Conservation (phyloP, 2,329 filamentous ascomycete genomes). For the Teratosphaeria destructans region DNA sequence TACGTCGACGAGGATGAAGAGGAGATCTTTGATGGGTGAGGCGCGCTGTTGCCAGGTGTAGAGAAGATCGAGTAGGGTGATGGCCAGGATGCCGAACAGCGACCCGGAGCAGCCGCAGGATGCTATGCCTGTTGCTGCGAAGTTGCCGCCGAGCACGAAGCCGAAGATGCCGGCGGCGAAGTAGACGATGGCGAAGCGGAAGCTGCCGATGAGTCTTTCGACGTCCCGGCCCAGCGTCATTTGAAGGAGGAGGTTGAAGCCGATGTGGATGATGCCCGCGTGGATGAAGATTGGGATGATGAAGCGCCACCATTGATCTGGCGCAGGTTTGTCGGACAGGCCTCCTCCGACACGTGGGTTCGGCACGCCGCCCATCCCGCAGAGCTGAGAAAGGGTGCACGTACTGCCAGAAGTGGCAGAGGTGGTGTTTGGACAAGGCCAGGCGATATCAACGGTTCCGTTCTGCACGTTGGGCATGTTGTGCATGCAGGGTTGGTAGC, state of each 20-base stretch:
- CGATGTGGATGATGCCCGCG: conserved; percentile 86
- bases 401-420: conserved; percentile 50
- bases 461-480: conserved; percentile 52
- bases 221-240: conserved; percentile 84
- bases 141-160: conserved; percentile 90
- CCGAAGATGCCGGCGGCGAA: conserved; percentile 88
- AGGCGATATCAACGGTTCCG: conserved; percentile 44
- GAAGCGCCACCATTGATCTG: conserved; percentile 95
- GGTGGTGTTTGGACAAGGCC: conserved; percentile 67
- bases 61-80: conserved; percentile 77
- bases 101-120: conserved; percentile 81
- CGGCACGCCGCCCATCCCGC: conserved; percentile 69
- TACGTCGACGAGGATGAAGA: conserved; percentile 78
- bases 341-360: conserved; percentile 46
- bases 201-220: conserved; percentile 76
- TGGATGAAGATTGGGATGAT: conserved; percentile 94
- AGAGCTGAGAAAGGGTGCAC: conserved; percentile 73
- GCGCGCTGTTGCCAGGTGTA: conserved; percentile 81
- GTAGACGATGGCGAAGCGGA: conserved; percentile 85
- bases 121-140: conserved; percentile 67
- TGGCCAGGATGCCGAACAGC: conserved; percentile 82
- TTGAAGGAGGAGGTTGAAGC: conserved; percentile 88
- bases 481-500: conserved; percentile 92
- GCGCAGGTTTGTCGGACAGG: conserved; percentile 50
- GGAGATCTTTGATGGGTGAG: conserved; percentile 70